These are phyloP conservation scores for Aspergillus proliferans DNA, from an alignment of 2,329 filamentous ascomycete genomes.

Conservation along the genomic window DNA sequence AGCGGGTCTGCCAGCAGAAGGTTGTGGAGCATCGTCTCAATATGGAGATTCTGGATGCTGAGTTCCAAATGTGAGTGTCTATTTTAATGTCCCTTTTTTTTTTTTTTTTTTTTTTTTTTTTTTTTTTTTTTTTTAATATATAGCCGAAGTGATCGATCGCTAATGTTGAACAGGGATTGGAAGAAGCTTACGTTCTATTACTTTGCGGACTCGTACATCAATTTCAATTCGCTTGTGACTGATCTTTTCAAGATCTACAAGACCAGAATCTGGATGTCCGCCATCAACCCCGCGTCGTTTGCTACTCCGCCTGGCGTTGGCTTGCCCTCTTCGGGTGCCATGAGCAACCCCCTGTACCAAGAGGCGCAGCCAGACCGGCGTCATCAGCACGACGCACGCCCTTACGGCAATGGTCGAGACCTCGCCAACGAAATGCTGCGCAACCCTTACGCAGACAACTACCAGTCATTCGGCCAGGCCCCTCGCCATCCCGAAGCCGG, in stretches of 20 bases:
- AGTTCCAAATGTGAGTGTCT: slow-evolving; percentile 85
- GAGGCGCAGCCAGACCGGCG: slow-evolving; percentile 36
- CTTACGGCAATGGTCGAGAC: slow-evolving; percentile 26
- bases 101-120: no score
- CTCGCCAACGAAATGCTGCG: slow-evolving; percentile 24
- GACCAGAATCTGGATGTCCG: slow-evolving; percentile 98
- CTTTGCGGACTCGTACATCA: slow-evolving; percentile 96
- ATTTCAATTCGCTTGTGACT: slow-evolving; percentile 95
- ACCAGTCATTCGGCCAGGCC: slow-evolving; percentile 29
- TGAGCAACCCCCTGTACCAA: slow-evolving; percentile 53
- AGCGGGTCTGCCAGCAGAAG: slow-evolving; percentile 93
- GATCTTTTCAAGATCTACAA: slow-evolving; percentile 99
- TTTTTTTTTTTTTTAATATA: no score
- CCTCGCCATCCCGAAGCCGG: slow-evolving; percentile 27
- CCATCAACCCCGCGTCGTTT: slow-evolving; percentile 95
- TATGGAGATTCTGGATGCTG: slow-evolving; percentile 98
- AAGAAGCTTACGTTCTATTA: slow-evolving; percentile 99
- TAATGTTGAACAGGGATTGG: slow-evolving; percentile 66
- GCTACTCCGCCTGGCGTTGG: slow-evolving; percentile 65
- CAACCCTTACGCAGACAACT: slow-evolving; percentile 31
- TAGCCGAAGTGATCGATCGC: not conserved
- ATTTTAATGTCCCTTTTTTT: not conserved
- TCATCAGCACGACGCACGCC: slow-evolving; percentile 32
- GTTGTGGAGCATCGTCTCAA: slow-evolving; percentile 89
- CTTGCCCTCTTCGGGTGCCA: slow-evolving; percentile 62